These are phyloP conservation scores for Neurospora sp. DNA, from an alignment of 2,329 filamentous ascomycete genomes.

Conservation along the genomic window DNA sequence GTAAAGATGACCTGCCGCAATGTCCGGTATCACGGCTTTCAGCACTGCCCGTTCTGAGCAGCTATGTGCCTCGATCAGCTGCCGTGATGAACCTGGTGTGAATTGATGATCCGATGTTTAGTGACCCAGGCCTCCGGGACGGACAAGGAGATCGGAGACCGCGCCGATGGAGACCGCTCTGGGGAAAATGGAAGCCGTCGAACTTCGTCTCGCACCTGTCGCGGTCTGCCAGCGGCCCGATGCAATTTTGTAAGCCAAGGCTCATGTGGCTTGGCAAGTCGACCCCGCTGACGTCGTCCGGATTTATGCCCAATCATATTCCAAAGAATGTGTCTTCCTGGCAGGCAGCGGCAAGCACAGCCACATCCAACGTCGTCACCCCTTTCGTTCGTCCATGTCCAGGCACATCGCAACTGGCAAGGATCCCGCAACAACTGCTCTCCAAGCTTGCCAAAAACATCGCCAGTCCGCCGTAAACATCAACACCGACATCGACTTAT, in stretches of 20 bases:
- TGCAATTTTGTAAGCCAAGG: conserved; percentile 1
- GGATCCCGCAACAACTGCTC: conserved; percentile 1
- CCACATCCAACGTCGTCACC: conserved; percentile 19
- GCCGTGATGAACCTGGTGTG: background rate
- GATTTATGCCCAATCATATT: background rate
- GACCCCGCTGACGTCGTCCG: conserved; percentile 17
- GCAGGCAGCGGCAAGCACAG: conserved; percentile 11
- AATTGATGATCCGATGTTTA: background rate
- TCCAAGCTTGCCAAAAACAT: background rate
- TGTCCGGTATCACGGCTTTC: background rate
- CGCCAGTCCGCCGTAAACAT: background rate
- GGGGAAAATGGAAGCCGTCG: background rate
- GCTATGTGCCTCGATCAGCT: background rate
- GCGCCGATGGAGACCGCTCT: background rate
- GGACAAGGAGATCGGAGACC: background rate
- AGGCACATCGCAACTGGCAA: conserved; percentile 6
- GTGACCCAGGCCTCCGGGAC: background rate
- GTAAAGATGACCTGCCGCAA: background rate
- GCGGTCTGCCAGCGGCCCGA: background rate
- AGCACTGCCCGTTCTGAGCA: background rate
- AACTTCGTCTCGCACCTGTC: background rate
- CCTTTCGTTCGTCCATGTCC: conserved; percentile 2
- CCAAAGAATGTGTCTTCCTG: background rate
- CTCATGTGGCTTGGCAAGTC: conserved; percentile 1
- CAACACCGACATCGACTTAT: background rate